Percentiles rank a stretch among this genome's conserved stretches.
phyloP scores from a whole-genome alignment of 2,329 filamentous ascomycete genomes.

The Fusarium graminum region DNA sequence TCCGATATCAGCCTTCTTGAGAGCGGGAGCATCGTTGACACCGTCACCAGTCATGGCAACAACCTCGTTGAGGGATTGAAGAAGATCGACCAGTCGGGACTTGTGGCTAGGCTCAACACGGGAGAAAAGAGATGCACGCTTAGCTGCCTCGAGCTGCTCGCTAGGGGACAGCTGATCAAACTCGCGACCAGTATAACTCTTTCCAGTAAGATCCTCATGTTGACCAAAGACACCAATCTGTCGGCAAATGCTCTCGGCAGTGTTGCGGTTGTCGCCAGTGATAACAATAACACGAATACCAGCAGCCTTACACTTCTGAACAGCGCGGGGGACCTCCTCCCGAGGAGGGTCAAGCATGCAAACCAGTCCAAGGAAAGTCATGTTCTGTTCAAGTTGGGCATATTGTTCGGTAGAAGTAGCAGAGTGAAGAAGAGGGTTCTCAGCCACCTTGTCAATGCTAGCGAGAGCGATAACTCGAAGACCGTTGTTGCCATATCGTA shows the following conservation, averaged over 20 bases:
- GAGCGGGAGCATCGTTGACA: conserved; percentile 95
- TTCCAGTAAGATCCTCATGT: conserved; percentile 85
- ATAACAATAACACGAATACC: conserved; percentile 98
- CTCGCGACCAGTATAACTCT: conserved; percentile 95
- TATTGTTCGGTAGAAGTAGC: conserved; percentile 90
- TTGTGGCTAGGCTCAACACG: conserved; percentile 96
- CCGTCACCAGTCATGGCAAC: conserved; percentile 99
- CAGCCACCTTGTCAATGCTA: conserved; percentile 79
- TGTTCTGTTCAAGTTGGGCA: conserved; percentile 86
- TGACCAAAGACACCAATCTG: conserved; percentile 93
- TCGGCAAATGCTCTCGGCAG: conserved; percentile 96
- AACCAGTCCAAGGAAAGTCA: conserved; percentile 93
- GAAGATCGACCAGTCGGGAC: conserved; percentile 95
- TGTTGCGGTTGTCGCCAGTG: conserved; percentile 97
- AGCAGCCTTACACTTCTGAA: conserved; percentile 89
- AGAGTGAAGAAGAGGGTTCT: conserved; percentile 75
- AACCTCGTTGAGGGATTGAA: conserved; percentile 92
- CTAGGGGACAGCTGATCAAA: conserved; percentile 86
- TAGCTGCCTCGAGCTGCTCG: conserved; percentile 87
- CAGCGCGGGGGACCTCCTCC: conserved; percentile 87
- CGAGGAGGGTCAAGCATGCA: conserved; percentile 98
- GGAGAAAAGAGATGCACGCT: conserved; percentile 91
- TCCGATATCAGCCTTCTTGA: conserved; percentile 99
- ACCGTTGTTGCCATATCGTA: conserved; percentile 91
- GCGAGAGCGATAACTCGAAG: conserved; percentile 96